Conservation (phyloP, 1,139 yeast genomes). For the Saccharomyces hybrid region DNA sequence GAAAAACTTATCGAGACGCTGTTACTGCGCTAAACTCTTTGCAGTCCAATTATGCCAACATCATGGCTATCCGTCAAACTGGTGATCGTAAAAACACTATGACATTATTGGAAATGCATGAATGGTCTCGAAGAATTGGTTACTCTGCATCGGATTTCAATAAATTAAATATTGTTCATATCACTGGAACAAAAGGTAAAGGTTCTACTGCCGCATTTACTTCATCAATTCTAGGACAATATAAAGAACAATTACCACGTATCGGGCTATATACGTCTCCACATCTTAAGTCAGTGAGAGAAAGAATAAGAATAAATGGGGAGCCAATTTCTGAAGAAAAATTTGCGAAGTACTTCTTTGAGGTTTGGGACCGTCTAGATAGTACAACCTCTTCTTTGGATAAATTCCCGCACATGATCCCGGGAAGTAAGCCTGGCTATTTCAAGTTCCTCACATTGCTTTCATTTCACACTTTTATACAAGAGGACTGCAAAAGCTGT, state of each 20-base stretch:
- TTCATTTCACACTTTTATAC: conserved; percentile 82
- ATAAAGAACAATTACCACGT: conserved; percentile 39
- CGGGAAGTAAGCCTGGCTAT: conserved; percentile 79
- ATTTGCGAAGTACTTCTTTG: conserved; percentile 85
- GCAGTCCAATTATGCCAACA: conserved; percentile 85
- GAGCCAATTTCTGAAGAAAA: conserved; percentile 70
- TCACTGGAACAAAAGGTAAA: conserved; percentile 97
- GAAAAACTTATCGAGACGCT: conserved; percentile 51
- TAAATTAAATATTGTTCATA: conserved; percentile 71
- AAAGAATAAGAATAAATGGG: conserved; percentile 84
- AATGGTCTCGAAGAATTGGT: conserved; percentile 85
- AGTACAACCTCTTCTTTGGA: conserved; percentile 47
- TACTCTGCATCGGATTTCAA: conserved; percentile 65
- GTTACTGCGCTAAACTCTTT: conserved; percentile 74
- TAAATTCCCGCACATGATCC: conserved; percentile 66
- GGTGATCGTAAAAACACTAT: conserved; percentile 64
- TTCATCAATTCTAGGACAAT: conserved; percentile 69
- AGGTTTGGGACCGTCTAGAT: conserved; percentile 81
- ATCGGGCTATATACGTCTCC: conserved; percentile 94
- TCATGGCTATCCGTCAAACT: conserved; percentile 70
- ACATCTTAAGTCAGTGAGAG: conserved; percentile 87
- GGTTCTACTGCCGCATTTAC: conserved; percentile 97
- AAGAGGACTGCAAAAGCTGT: conserved; percentile 86
- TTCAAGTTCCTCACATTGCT: conserved; percentile 83
- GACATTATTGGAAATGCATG: conserved; percentile 80